Percentiles rank a stretch among this genome's conserved stretches.
Conservation (phyloP, 768 basidiomycete species). For the Psilocybe tampanensis region DNA sequence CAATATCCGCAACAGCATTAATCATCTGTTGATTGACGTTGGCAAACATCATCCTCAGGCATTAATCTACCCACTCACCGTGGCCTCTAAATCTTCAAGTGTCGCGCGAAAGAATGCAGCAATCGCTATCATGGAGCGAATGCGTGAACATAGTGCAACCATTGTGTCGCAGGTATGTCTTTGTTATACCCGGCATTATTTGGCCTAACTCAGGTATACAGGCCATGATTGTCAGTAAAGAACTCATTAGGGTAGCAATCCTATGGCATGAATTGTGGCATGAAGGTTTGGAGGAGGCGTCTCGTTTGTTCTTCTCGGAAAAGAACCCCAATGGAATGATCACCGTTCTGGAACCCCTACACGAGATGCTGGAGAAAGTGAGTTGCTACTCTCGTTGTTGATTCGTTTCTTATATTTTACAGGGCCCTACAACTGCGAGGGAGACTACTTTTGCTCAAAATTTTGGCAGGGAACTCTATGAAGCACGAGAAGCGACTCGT, state of each 20-base stretch:
- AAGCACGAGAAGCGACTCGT: slow-evolving; percentile 89
- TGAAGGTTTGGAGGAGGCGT: slow-evolving; percentile 97
- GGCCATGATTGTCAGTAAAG: slow-evolving; percentile 88
- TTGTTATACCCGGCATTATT: neutral
- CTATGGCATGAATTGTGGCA: slow-evolving; percentile 99
- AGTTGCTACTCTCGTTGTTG: slow-evolving; percentile 22
- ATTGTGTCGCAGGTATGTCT: slow-evolving; percentile 84
- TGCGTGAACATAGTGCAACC: slow-evolving; percentile 86
- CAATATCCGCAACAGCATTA: slow-evolving; percentile 88
- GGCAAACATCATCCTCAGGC: slow-evolving; percentile 98
- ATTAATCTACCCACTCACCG: slow-evolving; percentile 92
- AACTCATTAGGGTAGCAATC: slow-evolving; percentile 96
- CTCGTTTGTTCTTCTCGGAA: slow-evolving; percentile 94
- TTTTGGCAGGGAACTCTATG: slow-evolving; percentile 89
- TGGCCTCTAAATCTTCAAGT: slow-evolving; percentile 96
- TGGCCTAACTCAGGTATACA: slow-evolving; percentile 27
- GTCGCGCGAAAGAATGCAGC: slow-evolving; percentile 81
- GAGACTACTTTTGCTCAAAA: slow-evolving; percentile 95
- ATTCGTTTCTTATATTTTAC: slow-evolving; percentile 4
- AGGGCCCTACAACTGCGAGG: slow-evolving; percentile 93
- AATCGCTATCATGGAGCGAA: slow-evolving; percentile 83
- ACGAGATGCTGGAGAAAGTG: slow-evolving; percentile 88
- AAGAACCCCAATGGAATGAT: slow-evolving; percentile 99
- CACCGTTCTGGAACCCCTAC: slow-evolving; percentile 85
- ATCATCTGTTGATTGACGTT: slow-evolving; percentile 85